Conservation (phyloP, 169 alveolate species). For the Plasmodium chabaudi region DNA sequence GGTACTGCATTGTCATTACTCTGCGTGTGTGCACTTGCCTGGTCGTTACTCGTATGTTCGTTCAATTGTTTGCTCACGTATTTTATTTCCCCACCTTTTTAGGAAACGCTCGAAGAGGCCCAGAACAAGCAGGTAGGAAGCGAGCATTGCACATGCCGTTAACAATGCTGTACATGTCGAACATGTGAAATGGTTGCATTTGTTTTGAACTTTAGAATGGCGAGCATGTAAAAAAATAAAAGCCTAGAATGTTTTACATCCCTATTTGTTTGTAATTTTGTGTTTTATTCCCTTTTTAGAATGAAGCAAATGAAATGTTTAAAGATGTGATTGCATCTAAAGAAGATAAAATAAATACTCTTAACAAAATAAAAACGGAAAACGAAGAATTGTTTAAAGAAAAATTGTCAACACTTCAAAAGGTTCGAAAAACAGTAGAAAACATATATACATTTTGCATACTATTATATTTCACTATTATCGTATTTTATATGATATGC, state of each 20-base stretch:
- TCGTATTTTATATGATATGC: no score
- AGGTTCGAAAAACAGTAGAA: constrained; percentile 11
- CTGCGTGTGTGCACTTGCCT: neutral
- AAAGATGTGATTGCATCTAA: constrained; percentile 47
- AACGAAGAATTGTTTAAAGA: constrained; percentile 56
- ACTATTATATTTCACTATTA: no score
- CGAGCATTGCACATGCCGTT: no score
- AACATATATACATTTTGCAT: neutral
- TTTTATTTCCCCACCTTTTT: neutral
- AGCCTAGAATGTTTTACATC: no score
- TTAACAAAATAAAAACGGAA: constrained; percentile 57
- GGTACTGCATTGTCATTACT: constrained; percentile 1
- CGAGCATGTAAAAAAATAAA: no score
- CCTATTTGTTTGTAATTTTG: neutral
- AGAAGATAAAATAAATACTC: constrained; percentile 56
- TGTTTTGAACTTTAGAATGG: no score
- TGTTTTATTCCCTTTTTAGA: constrained; percentile 5
- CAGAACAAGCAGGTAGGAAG: no score
- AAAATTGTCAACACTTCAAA: constrained; percentile 42
- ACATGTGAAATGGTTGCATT: no score
- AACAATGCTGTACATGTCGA: no score
- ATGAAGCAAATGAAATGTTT: constrained; percentile 38
- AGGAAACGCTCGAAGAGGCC: no score
- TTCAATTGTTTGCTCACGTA: neutral
- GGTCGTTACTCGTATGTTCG: no score